A percentile compares a stretch with the other conserved stretches of the same genome.
Evolutionary conservation across 371 early-diverging fungal genomes (phyloP).

Genomic region (Rhizopus stolonifer): DNA sequence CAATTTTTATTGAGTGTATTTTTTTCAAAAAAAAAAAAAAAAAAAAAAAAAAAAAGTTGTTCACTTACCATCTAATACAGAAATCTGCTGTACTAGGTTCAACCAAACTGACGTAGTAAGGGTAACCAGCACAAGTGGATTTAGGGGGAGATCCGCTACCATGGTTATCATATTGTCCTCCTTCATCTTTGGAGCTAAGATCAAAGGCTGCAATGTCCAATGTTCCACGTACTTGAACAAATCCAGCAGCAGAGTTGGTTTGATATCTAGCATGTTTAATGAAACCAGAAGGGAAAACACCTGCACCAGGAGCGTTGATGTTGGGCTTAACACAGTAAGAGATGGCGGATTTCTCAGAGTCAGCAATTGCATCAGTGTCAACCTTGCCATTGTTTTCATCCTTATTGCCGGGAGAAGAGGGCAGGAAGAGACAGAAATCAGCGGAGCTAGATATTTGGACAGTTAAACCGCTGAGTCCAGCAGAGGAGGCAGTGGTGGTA

Average conservation of each 20-base stretch:
- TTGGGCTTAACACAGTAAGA: constrained; percentile 27
- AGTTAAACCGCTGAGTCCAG: constrained; percentile 7
- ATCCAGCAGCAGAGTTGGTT: constrained; percentile 23
- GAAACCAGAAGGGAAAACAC: constrained; percentile 36
- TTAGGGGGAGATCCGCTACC: constrained; percentile 34
- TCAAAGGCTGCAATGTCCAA: constrained; percentile 32
- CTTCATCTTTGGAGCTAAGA: constrained; percentile 38
- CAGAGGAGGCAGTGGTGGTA: background rate
- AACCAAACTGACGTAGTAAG: constrained; percentile 42
- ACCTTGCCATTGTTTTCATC: constrained; percentile 12
- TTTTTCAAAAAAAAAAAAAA: too few species aligned
- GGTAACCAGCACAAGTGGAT: constrained; percentile 36
- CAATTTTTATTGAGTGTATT: background rate
- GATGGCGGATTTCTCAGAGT: constrained; percentile 28
- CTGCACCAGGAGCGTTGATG: constrained; percentile 26
- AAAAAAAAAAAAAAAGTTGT: too few species aligned
- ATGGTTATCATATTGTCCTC: constrained; percentile 47
- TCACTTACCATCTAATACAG: constrained; percentile 35
- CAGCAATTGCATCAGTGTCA: constrained; percentile 24
- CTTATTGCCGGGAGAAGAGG: constrained; percentile 30
- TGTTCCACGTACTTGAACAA: constrained; percentile 48
- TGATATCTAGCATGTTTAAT: constrained; percentile 28
- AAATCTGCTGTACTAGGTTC: constrained; percentile 39
- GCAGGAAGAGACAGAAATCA: constrained; percentile 46
- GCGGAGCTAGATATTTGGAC: constrained; percentile 19